Evolutionary conservation across 2,329 filamentous ascomycete species (phyloP).

Genomic region (Penicillium freii): DNA sequence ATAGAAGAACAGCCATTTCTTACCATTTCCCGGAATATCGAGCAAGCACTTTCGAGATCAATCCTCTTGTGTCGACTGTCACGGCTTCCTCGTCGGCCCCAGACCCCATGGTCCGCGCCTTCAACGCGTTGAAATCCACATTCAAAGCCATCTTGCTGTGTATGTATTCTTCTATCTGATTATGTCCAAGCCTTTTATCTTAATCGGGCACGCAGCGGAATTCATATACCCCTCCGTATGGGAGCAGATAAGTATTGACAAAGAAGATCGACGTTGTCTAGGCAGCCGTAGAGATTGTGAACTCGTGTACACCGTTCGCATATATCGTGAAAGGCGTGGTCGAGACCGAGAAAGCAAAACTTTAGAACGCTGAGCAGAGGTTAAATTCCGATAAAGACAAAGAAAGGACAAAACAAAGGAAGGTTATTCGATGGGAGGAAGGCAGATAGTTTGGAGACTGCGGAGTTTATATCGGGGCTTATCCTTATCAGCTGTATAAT

Average conservation of each 20-base stretch:
- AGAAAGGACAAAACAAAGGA: not conserved
- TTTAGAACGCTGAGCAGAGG: not conserved
- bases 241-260: not conserved
- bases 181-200: not conserved
- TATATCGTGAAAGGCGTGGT: not conserved
- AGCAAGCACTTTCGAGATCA: conserved; percentile 97
- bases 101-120: conserved; percentile 80
- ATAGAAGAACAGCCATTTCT: conserved; percentile 35
- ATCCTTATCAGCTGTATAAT: conserved; percentile 21
- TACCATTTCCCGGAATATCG: conserved; percentile 96
- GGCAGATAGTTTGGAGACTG: conserved; percentile 13
- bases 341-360: not conserved
- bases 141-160: conserved; percentile 63
- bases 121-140: conserved; percentile 65
- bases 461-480: conserved; percentile 19
- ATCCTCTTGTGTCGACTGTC: conserved; percentile 90
- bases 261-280: not conserved
- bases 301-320: not conserved
- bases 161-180: not conserved
- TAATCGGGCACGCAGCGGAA: no score
- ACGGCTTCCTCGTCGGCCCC: conserved; percentile 94
- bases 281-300: not conserved
- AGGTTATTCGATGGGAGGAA: not conserved
- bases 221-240: not conserved
- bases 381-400: not conserved